Base-by-base conservation (phyloP, 768 basidiomycete species). In the Amanita polypyramis region DNA sequence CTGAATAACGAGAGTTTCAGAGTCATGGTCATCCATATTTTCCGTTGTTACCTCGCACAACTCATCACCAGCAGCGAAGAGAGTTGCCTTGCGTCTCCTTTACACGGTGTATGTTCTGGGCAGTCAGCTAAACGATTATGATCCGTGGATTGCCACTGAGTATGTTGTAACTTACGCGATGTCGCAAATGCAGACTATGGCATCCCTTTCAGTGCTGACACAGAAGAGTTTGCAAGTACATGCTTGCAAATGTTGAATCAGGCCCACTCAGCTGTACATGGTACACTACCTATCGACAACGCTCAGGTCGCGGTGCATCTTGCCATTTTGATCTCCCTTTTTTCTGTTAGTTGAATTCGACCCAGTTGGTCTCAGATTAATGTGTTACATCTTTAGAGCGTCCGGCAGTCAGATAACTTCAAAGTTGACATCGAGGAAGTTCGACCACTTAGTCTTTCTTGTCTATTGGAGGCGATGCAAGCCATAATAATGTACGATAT, bases 61-160 rank as follows among this genome's bases (percentile, higher is more conserved):
- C 19, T 62, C 69, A 17, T 87, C 86, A 15, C 74, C 77, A 21
- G 80, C 81, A 15, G 71, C 80, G 4, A 72, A 70, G 55, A 74
- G 84, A 3, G 59, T 87, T 35, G 71, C 77, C 5, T 54, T 77
- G n/a, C 71, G 69, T 23, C 61, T 89, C 27, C 45, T 74, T 40
- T 77, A 82, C 54, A 76, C 71, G 14, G 68, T 65, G 34, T 74
- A 77, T 55, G 66, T 88, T 21, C 61, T 88, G 51, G 59, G 56
- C 12, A 72, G 74, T 6, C 67, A 70, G 9, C 56, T 81, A 14
- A 53, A 41, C 15, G 47, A 51, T 14, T 50, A 49, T 17, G 54
- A 56, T 49, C 51, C 54, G 11, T 64, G 66, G 64, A 34, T 36
- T 17, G 47, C 17, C 35, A 15, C 9, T 5, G 19, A 25, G 47